Conservation (phyloP, 208 protist genomes). For the Trypanosoma boissoni region DNA sequence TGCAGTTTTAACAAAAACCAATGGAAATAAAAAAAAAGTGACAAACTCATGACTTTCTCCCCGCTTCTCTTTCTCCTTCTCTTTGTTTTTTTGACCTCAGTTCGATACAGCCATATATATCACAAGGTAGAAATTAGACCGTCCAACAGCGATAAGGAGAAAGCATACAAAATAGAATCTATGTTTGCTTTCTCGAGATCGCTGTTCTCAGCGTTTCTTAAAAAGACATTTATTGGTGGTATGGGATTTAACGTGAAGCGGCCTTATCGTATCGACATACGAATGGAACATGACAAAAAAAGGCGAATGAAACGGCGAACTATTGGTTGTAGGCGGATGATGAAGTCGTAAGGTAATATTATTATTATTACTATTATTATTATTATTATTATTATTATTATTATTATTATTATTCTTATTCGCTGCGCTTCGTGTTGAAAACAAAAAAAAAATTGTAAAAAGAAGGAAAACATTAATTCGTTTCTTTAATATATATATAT, state of each 20-base stretch:
- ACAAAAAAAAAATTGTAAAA: background rate
- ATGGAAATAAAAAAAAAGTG: too few species aligned
- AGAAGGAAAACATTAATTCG: background rate
- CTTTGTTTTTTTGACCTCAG: constrained; percentile 4
- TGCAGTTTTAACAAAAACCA: too few species aligned
- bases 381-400: background rate
- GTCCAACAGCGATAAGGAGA: too few species aligned
- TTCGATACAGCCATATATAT: background rate
- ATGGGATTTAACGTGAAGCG: constrained; percentile 81
- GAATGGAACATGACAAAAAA: constrained; percentile 88
- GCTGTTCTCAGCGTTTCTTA: constrained; percentile 62
- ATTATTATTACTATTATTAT: background rate
- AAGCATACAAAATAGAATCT: background rate
- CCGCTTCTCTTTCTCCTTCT: too few species aligned
- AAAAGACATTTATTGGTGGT: constrained; percentile 66
- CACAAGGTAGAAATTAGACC: too few species aligned
- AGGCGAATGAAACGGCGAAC: constrained; percentile 60
- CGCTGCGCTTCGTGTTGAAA: background rate
- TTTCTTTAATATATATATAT: constrained; percentile 12
- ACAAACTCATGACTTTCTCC: too few species aligned
- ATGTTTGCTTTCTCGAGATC: constrained; percentile 45
- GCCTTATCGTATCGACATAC: constrained; percentile 78
- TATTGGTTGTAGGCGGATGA: constrained; percentile 71
- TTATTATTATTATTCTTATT: constrained; percentile 1
- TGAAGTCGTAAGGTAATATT: constrained; percentile 63